A percentile compares a stretch with the other conserved stretches of the same genome.
phyloP scores from a whole-genome alignment of 1,284 basidiomycete species.

The Tylopilus sp. region DNA sequence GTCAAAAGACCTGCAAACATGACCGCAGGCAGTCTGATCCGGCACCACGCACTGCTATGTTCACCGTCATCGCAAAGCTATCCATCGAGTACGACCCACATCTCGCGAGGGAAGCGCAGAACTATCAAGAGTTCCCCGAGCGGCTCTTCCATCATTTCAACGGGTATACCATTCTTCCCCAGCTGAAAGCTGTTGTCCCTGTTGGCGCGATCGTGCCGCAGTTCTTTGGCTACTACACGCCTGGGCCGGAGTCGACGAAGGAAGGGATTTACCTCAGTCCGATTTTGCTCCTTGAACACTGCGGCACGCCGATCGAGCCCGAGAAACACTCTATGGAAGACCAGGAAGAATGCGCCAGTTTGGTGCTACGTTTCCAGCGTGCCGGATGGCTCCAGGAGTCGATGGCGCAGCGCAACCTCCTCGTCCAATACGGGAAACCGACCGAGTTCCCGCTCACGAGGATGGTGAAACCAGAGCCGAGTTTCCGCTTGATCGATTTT shows the following conservation, averaged over 20 bases:
- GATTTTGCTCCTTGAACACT: conserved; percentile 51
- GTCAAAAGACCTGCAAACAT: conserved; percentile 21
- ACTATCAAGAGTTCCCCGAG: conserved; percentile 43
- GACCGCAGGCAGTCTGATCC: not conserved
- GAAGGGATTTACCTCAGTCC: conserved; percentile 31
- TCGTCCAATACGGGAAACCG: conserved; percentile 47
- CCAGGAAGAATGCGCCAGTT: conserved; percentile 41
- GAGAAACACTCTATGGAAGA: conserved; percentile 29
- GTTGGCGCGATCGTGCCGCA: conserved; percentile 50
- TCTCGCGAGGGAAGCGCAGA: conserved; percentile 40
- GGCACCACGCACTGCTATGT: conserved; percentile 44
- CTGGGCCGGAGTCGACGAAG: conserved; percentile 6
- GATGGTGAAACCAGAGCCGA: conserved; percentile 22
- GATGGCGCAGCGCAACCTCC: conserved; percentile 48
- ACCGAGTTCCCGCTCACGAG: conserved; percentile 37
- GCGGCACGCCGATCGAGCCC: conserved; percentile 40
- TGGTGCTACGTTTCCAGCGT: conserved; percentile 43
- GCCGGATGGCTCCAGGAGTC: conserved; percentile 48
- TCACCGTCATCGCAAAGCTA: conserved; percentile 43
- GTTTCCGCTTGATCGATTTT: conserved; percentile 52
- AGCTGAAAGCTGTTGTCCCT: conserved; percentile 42
- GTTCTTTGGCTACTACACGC: conserved; percentile 51
- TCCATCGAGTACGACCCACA: conserved; percentile 37
- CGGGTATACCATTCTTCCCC: conserved; percentile 43
- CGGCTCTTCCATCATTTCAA: conserved; percentile 48